A percentile compares a stretch with the other conserved stretches of the same genome.
Conservation (phyloP, 768 basidiomycete species). For the Rhodotorula kratochvilovae region DNA sequence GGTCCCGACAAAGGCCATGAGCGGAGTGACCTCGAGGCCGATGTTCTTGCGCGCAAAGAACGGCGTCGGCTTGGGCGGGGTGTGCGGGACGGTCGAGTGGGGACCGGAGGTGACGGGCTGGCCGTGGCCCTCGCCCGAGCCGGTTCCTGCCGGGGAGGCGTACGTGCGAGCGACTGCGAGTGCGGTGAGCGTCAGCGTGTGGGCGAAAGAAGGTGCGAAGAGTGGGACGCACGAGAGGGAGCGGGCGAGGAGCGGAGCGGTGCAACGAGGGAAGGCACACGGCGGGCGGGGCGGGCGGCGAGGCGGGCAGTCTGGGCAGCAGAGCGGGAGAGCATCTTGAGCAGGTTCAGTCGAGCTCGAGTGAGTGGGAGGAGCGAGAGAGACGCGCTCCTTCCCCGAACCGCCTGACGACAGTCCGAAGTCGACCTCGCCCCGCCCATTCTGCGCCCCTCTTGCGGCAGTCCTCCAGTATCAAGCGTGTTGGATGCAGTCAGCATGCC, state of each 20-base stretch:
- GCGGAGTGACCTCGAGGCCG: constrained; percentile 8
- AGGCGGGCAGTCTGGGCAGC: no score
- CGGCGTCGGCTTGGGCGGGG: constrained; percentile 8
- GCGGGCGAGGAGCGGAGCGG: not conserved
- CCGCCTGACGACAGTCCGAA: not conserved
- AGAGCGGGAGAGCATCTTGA: not conserved
- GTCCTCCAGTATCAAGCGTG: no score
- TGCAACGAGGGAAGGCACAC: not conserved
- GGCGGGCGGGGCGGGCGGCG: not conserved
- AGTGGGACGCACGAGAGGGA: not conserved
- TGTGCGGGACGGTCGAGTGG: constrained; percentile 7
- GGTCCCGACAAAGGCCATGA: constrained; percentile 4
- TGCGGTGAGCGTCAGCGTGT: not conserved
- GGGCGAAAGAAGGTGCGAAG: not conserved
- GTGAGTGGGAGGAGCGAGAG: not conserved
- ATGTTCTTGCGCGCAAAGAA: constrained; percentile 24
- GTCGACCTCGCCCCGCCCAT: not conserved
- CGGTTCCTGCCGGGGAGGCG: not conserved
- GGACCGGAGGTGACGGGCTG: not conserved
- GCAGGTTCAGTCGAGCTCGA: not conserved
- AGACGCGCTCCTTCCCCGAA: not conserved
- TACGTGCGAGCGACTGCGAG: not conserved
- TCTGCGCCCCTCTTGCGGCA: no score
- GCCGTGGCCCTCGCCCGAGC: not conserved
- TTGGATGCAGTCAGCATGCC: no score